Evolutionary conservation across 140 eudicot genomes (phyloP).

Genomic region (Ambrosia hybrid): DNA sequence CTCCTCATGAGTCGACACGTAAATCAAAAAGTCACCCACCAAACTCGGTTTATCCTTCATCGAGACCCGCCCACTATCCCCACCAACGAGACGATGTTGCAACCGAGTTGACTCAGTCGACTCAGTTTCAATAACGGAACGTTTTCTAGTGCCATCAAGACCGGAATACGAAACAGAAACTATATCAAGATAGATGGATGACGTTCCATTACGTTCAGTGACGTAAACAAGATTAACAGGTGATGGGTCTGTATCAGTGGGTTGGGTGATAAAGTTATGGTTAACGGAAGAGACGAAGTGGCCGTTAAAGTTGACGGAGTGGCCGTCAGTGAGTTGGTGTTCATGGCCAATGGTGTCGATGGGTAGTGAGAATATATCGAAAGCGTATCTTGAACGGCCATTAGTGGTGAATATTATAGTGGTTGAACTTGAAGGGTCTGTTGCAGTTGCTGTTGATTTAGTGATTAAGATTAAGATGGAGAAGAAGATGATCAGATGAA

Average conservation of each 20-base stretch:
- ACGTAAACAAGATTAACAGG: constrained; percentile 50
- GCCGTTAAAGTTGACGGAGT: constrained; percentile 69
- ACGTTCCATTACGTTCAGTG: constrained; percentile 68
- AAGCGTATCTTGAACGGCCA: constrained; percentile 61
- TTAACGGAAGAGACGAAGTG: constrained; percentile 41
- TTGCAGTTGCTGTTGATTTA: not conserved
- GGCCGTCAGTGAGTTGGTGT: constrained; percentile 65
- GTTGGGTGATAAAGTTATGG: not conserved
- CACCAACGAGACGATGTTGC: constrained; percentile 48
- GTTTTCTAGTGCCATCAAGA: constrained; percentile 9
- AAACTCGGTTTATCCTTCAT: constrained; percentile 86
- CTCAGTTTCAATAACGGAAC: constrained; percentile 29
- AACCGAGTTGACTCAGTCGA: constrained; percentile 33
- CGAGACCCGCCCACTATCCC: constrained; percentile 34
- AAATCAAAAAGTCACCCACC: constrained; percentile 59
- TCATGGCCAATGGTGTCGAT: constrained; percentile 30
- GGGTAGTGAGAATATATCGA: constrained; percentile 66
- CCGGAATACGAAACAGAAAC: constrained; percentile 15
- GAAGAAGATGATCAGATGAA: constrained; percentile 2
- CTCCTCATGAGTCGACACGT: constrained; percentile 81
- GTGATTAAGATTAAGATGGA: constrained; percentile 13
- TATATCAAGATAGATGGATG: constrained; percentile 44
- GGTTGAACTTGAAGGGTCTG: constrained; percentile 16
- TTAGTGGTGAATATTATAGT: constrained; percentile 55
- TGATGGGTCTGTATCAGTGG: not conserved